Evolutionary conservation across 2,329 filamentous ascomycete species (phyloP).

Genomic region (Coniosporium tulheliwenetii): DNA sequence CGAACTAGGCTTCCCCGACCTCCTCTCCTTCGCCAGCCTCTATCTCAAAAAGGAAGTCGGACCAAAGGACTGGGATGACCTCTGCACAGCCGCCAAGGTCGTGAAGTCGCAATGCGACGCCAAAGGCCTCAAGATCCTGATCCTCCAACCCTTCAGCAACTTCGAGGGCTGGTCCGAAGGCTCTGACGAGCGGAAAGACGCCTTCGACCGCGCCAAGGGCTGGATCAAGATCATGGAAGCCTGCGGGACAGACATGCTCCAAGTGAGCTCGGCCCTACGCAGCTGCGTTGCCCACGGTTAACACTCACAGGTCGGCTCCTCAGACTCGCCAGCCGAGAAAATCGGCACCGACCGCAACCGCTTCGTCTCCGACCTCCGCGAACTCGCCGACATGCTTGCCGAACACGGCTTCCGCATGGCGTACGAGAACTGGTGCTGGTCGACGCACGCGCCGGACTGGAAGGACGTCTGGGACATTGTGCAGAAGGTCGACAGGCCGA

Average conservation of each 20-base stretch:
- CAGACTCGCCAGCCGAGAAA: slow-evolving; percentile 40
- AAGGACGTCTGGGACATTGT: slow-evolving; percentile 55
- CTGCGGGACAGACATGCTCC: slow-evolving; percentile 53
- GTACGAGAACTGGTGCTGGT: slow-evolving; percentile 78
- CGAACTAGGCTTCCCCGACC: slow-evolving; percentile 61
- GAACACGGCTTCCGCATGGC: slow-evolving; percentile 44
- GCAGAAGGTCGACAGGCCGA: slow-evolving; percentile 41
- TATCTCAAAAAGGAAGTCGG: slow-evolving; percentile 34
- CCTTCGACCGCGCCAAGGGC: slow-evolving; percentile 44
- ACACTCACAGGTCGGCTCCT: slow-evolving; percentile 36
- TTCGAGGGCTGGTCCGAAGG: slow-evolving; percentile 58
- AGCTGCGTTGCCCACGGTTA: slow-evolving; percentile 3
- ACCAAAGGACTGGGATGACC: slow-evolving; percentile 41
- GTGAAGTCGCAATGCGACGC: slow-evolving; percentile 40
- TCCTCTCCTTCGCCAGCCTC: slow-evolving; percentile 44
- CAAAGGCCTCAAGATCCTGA: slow-evolving; percentile 44
- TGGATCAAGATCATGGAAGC: slow-evolving; percentile 61
- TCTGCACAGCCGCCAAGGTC: slow-evolving; percentile 38
- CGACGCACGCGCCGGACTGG: slow-evolving; percentile 53
- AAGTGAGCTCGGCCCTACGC: slow-evolving; percentile 29
- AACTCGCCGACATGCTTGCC: slow-evolving; percentile 47
- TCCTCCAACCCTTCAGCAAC: slow-evolving; percentile 62
- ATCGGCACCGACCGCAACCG: slow-evolving; percentile 34
- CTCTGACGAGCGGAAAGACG: slow-evolving; percentile 42
- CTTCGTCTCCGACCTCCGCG: slow-evolving; percentile 45